A percentile compares a stretch with the other conserved stretches of the same genome.
phyloP scores from a whole-genome alignment of 2,329 filamentous ascomycete species.

The Gaeumannomyces tritici region DNA sequence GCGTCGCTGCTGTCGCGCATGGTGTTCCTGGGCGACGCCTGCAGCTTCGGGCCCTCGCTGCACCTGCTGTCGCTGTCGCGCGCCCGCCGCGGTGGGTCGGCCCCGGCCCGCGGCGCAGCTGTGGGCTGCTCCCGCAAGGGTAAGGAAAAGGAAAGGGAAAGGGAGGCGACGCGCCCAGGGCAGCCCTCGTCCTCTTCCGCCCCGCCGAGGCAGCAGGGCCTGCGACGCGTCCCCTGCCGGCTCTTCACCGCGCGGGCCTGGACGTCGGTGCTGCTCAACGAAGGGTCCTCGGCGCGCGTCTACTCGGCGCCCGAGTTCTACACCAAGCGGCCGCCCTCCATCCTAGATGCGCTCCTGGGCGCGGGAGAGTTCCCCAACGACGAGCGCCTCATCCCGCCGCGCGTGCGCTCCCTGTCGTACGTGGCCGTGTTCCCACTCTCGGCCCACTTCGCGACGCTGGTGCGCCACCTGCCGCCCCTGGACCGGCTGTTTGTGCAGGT shows the following conservation, averaged over 20 bases:
- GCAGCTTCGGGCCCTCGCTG: slow-evolving; percentile 53
- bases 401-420: slow-evolving; percentile 44
- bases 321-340: slow-evolving; percentile 50
- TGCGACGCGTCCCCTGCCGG: slow-evolving; percentile 16
- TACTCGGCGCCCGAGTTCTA: slow-evolving; percentile 68
- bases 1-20: slow-evolving; percentile 49
- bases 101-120: too few relatives aligned
- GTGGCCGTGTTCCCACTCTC: slow-evolving; percentile 59
- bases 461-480: slow-evolving; percentile 38
- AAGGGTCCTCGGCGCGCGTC: slow-evolving; percentile 63
- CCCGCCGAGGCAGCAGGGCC: not conserved
- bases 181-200: not conserved
- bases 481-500: slow-evolving; percentile 45
- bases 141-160: not conserved
- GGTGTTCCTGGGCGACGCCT: slow-evolving; percentile 47
- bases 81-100: too few relatives aligned
- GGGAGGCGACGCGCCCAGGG: too few relatives aligned
- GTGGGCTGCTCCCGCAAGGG: not conserved
- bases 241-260: slow-evolving; percentile 55
- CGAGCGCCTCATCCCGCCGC: slow-evolving; percentile 26
- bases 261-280: slow-evolving; percentile 59
- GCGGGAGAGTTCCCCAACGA: slow-evolving; percentile 26
- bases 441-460: slow-evolving; percentile 44
- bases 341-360: slow-evolving; percentile 43
- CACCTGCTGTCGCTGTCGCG: slow-evolving; percentile 46